phyloP scores from a whole-genome alignment of 805 yeast species.

The Vanderwaltozyma verrucispora region DNA sequence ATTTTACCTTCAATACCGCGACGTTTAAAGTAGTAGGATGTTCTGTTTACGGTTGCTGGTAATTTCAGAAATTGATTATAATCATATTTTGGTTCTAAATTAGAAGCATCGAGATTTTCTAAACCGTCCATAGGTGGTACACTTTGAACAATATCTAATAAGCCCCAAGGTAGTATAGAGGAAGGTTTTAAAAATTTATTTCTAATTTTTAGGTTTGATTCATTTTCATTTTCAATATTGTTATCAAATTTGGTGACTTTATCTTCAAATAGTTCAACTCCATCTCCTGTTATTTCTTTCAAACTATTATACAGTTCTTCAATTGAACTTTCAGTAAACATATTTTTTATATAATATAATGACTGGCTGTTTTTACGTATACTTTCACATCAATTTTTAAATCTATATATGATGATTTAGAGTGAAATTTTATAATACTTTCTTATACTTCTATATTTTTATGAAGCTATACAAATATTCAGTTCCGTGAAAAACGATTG shows the following conservation, averaged over 20 bases:
- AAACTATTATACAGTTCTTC: slow-evolving; percentile 16
- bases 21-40: slow-evolving; percentile 58
- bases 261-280: slow-evolving; percentile 35
- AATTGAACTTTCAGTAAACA: background rate
- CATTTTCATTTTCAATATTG: background rate
- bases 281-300: slow-evolving; percentile 13
- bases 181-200: slow-evolving; percentile 53
- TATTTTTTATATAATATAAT: too few species aligned
- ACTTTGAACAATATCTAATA: slow-evolving; percentile 59
- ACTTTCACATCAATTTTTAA: too few species aligned
- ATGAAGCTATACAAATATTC: too few species aligned
- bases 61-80: slow-evolving; percentile 40
- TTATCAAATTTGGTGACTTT: slow-evolving; percentile 29
- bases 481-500: too few species aligned
- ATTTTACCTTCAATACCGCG: slow-evolving; percentile 66
- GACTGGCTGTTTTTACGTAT: too few species aligned
- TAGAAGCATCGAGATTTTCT: slow-evolving; percentile 13
- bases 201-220: slow-evolving; percentile 13
- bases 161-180: slow-evolving; percentile 51
- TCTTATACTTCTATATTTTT: too few species aligned
- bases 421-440: too few species aligned
- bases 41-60: slow-evolving; percentile 56
- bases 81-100: slow-evolving; percentile 9
- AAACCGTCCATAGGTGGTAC: slow-evolving; percentile 31
- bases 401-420: too few species aligned